These are phyloP conservation scores for Plasmodium gonderi DNA, from an alignment of 169 alveolate species.

Conservation along the genomic window DNA sequence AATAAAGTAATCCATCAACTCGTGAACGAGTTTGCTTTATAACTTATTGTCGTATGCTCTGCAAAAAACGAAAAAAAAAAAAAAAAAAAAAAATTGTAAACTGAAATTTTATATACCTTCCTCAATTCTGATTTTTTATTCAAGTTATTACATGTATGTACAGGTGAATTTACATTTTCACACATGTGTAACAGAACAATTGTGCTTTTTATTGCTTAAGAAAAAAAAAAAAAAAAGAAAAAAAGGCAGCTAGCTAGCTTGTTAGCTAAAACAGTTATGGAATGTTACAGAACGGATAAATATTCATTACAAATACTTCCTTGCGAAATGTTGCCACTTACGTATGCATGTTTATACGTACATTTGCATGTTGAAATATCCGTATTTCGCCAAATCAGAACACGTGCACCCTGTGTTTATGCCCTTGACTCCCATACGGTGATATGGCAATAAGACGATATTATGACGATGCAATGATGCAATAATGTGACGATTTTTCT, in stretches of 20 bases:
- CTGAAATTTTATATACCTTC: neutral
- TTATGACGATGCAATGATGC: too few species aligned
- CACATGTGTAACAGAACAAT: neutral
- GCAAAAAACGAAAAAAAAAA: neutral
- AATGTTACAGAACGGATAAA: neutral
- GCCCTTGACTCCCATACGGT: neutral
- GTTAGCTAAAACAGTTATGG: constrained; percentile 6
- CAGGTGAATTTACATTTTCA: neutral
- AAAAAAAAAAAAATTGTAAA: neutral
- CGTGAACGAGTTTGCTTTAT: neutral
- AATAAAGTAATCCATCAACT: too few species aligned
- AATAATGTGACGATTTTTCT: too few species aligned
- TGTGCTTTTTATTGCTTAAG: neutral
- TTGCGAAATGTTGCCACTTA: neutral
- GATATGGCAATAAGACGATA: neutral
- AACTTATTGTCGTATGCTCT: neutral
- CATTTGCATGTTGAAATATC: too few species aligned
- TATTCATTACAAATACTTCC: neutral
- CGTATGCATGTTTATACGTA: too few species aligned
- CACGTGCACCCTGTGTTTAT: too few species aligned
- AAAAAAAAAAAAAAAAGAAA: neutral
- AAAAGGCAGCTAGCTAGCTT: neutral
- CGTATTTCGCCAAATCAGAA: neutral
- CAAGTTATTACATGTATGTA: neutral
- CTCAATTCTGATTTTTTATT: neutral